Evolutionary conservation across 2,329 filamentous ascomycete genomes (phyloP).

Genomic region (Phoma herbarum): DNA sequence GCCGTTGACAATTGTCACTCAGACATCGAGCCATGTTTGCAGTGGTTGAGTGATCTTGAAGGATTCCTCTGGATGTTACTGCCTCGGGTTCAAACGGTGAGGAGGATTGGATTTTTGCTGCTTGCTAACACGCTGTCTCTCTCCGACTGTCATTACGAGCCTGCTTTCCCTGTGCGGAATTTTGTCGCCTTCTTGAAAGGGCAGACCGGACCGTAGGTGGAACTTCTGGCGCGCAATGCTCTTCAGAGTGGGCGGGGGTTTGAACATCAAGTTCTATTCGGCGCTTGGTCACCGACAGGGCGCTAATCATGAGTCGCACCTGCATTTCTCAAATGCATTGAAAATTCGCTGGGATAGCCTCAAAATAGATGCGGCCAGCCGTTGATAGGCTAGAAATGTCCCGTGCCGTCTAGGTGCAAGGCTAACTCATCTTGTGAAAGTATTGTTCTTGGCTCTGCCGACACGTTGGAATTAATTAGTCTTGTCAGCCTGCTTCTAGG

Average conservation of each 20-base stretch:
- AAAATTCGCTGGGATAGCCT: neutral
- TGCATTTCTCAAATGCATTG: neutral
- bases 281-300: neutral
- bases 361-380: neutral
- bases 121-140: neutral
- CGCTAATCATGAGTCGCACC: neutral
- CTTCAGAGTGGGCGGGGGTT: neutral
- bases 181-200: neutral
- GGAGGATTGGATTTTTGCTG: neutral
- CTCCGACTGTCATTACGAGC: neutral
- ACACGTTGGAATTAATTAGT: too few relatives aligned
- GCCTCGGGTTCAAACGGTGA: neutral
- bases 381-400: neutral
- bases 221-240: neutral
- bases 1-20: neutral
- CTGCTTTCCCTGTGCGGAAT: neutral
- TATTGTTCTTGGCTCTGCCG: neutral
- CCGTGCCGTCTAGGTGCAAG: neutral
- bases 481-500: neutral
- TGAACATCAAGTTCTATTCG: neutral
- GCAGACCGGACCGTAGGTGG: neutral
- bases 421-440: neutral
- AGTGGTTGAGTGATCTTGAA: neutral
- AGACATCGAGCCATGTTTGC: too few relatives aligned
- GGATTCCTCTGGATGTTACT: neutral